phyloP scores from a whole-genome alignment of 1,284 basidiomycete genomes.

The Puccinia coronata region DNA sequence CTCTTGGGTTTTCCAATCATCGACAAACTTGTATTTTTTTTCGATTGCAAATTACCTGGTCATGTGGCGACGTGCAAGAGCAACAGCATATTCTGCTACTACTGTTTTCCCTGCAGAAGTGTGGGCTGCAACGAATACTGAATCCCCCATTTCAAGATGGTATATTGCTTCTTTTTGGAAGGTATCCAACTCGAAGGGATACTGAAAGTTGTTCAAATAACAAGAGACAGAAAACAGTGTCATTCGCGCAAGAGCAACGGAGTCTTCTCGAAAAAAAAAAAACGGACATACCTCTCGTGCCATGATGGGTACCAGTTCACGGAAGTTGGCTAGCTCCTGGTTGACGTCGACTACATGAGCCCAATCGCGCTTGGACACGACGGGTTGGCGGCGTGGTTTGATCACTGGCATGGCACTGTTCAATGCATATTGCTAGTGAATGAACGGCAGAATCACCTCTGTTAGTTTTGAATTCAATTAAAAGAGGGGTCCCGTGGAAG shows the following conservation, averaged over 20 bases:
- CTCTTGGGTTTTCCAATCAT: background rate
- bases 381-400: conserved; percentile 49
- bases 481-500: no score
- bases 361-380: conserved; percentile 80
- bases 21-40: background rate
- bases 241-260: background rate
- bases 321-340: conserved; percentile 82
- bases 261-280: background rate
- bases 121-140: conserved; percentile 97
- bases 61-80: conserved; percentile 96
- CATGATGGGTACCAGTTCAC: conserved; percentile 84
- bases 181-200: conserved; percentile 80
- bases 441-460: background rate
- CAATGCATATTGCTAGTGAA: conserved; percentile 15
- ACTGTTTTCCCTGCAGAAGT: conserved; percentile 99
- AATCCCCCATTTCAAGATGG: conserved; percentile 94
- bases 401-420: conserved; percentile 1
- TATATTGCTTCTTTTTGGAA: conserved; percentile 99
- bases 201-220: conserved; percentile 61
- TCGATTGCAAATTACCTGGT: conserved; percentile 70
- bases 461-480: background rate
- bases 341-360: conserved; percentile 95
- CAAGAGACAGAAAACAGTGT: background rate
- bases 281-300: conserved; percentile 61
- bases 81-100: conserved; percentile 97